A percentile compares a stretch with the other conserved stretches of the same genome.
These are phyloP conservation scores for Tetraselmis chui DNA, from an alignment of 139 green algal genomes.

Conservation along the genomic window DNA sequence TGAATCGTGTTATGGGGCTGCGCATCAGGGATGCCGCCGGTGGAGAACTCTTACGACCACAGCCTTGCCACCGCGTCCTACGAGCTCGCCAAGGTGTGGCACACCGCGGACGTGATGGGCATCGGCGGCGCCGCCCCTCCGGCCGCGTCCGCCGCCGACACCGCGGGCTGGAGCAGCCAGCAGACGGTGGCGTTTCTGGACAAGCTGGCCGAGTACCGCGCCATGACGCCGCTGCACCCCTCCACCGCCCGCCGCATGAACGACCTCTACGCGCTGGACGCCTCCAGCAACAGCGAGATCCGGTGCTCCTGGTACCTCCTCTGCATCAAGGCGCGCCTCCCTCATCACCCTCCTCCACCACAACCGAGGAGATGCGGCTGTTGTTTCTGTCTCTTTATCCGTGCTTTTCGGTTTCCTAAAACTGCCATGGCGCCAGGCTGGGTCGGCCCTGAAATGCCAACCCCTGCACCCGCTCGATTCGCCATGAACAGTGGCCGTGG, in stretches of 20 bases:
- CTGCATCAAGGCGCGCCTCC: conserved; percentile 13
- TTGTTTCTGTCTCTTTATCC: too few relatives aligned
- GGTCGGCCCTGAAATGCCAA: too few relatives aligned
- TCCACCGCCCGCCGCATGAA: conserved; percentile 39
- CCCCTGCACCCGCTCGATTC: too few relatives aligned
- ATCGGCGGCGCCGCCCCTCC: conserved; percentile 1
- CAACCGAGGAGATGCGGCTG: too few relatives aligned
- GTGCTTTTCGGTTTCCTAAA: too few relatives aligned
- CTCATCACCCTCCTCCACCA: not conserved
- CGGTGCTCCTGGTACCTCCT: conserved; percentile 31
- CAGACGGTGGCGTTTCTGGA: conserved; percentile 62
- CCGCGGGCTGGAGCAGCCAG: conserved; percentile 50
- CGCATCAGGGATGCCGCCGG: conserved; percentile 68
- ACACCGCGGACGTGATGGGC: conserved; percentile 34
- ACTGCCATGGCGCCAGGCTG: too few relatives aligned
- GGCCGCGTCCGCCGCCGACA: conserved; percentile 32
- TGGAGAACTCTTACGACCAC: conserved; percentile 64
- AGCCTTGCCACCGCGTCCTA: conserved; percentile 45
- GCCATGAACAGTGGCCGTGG: too few relatives aligned
- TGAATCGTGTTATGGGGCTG: not conserved
- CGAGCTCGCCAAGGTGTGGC: conserved; percentile 60
- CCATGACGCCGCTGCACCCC: conserved; percentile 25
- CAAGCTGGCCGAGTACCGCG: conserved; percentile 48
- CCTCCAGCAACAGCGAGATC: conserved; percentile 65
- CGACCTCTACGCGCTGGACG: conserved; percentile 53